Base-by-base conservation (phyloP, 768 basidiomycete species). In the Psilocybe cyanescens region DNA sequence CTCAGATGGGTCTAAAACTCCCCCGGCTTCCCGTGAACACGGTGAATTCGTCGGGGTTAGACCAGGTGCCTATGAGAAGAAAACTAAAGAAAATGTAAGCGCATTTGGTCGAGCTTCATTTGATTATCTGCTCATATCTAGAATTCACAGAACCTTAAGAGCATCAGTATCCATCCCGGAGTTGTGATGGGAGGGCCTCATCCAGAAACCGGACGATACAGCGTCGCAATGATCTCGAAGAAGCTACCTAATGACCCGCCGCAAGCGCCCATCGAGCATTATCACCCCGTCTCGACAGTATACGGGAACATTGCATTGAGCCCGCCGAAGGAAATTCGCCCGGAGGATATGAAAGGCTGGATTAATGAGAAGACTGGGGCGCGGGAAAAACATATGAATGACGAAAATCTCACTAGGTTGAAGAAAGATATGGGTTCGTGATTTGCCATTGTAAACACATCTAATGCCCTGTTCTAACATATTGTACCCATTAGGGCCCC, bases 171-270 rank as follows among this genome's bases (percentile, higher is more conserved):
- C n/a, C 70, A 71, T 39, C 70, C 70, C 14, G 70, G 67, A 3
- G 67, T 71, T 28, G 67, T 71, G 12, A 35, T 68, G 7, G 65
- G 44, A 6, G 64, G 63, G 1, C 65, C 65, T 8, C 52, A 58
- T 41, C 56, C 57, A 16, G 52, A 62, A 8, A 65, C 49, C 1
- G 65, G 67, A 28, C 56, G 61, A 46, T 69, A 69, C 39, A 46
- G 39, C 4, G 61, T 71, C n/a, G 65, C 65, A 3, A 71, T 68
- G 65, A 67, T 71, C 45, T 71, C 70, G 12, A 71, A 68, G 17
- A 69, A 68, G 8, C 58, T 68, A 3, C 70, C 68, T 1, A 44
- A 65, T 28, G 50, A 67, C 55, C 70, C 70, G 31, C 70, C 70
- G n/a, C 70, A 68, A 60, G 59, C 57, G 44, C 55, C 62, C 29